Percentiles rank a stretch among this genome's conserved stretches.
These are phyloP conservation scores for Lactarius quietus DNA, from an alignment of 768 basidiomycete species.

Conservation along the genomic window DNA sequence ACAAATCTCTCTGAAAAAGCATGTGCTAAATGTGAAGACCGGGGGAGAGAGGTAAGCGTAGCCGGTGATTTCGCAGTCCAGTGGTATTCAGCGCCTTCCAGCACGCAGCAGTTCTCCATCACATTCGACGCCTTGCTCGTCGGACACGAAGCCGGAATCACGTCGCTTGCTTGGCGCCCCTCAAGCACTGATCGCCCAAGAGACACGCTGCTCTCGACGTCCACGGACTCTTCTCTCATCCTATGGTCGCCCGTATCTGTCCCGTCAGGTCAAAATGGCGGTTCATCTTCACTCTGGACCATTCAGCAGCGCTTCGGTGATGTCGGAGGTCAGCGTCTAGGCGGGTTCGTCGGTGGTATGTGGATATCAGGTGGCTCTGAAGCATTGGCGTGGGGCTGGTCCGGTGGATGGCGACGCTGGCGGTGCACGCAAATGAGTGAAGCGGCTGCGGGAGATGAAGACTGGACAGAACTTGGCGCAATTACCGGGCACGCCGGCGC, in stretches of 20 bases:
- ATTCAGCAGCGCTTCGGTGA: constrained; percentile 91
- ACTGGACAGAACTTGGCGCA: constrained; percentile 77
- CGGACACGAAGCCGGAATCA: constrained; percentile 94
- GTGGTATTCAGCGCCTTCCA: constrained; percentile 27
- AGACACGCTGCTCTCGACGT: constrained; percentile 80
- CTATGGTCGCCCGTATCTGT: constrained; percentile 82
- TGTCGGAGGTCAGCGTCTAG: constrained; percentile 82
- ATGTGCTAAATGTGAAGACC: constrained; percentile 65
- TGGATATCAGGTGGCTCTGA: constrained; percentile 67
- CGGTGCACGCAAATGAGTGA: constrained; percentile 34
- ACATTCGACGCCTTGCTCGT: constrained; percentile 92
- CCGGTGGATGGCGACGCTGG: constrained; percentile 93
- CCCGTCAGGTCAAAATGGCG: constrained; percentile 36
- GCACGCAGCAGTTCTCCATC: constrained; percentile 60
- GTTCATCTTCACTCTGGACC: constrained; percentile 76
- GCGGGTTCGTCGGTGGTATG: constrained; percentile 89
- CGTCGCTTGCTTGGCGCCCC: constrained; percentile 82
- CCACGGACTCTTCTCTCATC: constrained; percentile 93
- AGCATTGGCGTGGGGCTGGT: constrained; percentile 88
- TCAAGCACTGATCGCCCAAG: constrained; percentile 26
- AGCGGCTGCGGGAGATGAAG: constrained; percentile 32
- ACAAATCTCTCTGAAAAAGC: constrained; percentile 87
- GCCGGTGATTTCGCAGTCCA: background rate
- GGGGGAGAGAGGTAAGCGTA: constrained; percentile 36
- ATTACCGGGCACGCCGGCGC: constrained; percentile 81